Base-by-base conservation (phyloP, 768 basidiomycete genomes). In the Agrocybe chaxingu region DNA sequence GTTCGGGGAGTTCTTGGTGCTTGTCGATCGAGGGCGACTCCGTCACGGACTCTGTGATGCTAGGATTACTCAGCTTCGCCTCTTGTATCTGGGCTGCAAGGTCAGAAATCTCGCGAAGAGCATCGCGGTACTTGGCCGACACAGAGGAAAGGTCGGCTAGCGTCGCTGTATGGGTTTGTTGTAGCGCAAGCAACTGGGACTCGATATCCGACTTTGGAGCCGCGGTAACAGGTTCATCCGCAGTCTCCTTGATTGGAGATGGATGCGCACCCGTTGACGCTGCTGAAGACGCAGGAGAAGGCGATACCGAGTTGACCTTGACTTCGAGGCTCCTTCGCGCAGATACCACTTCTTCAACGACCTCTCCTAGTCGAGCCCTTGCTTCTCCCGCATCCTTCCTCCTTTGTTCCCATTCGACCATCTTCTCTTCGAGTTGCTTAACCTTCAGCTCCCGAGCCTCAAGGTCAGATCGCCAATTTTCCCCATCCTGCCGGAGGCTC, bases 51-150 rank as follows among this genome's bases (percentile, higher is more conserved):
- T 72, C 73, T 24, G 64, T 48, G n/a, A 67, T 63, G 34, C 60
- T 65, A 7, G 77, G 65, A 54, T 77, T 81, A 58, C 74, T 79
- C 40, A 93, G 79, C 59, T 87, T 92, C 7, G 83, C 79, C 63
- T 96, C 95, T 61, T 94, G 83, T 31, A 96, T 84, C 66, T 97
- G 92, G n/a, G 84, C 79, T 12, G 87, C 86, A 36, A 99, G 80
- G 59, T 95, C 92, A n/a, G 89, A 88, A 51, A 99, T 96, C 67
- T 96, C 91, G 43, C 82, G 81, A 30, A 98, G 77, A 12, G 95
- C 90, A 52, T 96, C 89, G 30, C 85, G 84, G 63, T 95, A 98
- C 66, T 95, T 95, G 48, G 72, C 68, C 1, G 87, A 84, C 33
- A 97, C 79, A 1, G 82, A 75, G 6, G 91, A 84, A 34, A 95